These are phyloP conservation scores for Pichia eremophila DNA, from an alignment of 805 yeast species.

Conservation along the genomic window DNA sequence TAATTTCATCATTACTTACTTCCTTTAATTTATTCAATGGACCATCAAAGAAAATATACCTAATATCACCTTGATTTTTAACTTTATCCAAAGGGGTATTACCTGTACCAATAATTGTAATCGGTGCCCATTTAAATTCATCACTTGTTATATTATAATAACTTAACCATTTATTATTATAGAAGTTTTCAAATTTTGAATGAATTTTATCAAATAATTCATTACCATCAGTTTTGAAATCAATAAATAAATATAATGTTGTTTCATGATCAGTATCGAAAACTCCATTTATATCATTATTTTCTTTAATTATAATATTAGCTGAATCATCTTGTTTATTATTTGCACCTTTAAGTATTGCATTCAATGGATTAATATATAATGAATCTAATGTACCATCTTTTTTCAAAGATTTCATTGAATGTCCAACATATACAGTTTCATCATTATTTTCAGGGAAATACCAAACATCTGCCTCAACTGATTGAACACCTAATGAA, in stretches of 20 bases:
- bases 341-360: slow-evolving; percentile 42
- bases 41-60: slow-evolving; percentile 44
- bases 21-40: slow-evolving; percentile 28
- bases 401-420: slow-evolving; percentile 34
- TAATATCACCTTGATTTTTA: slow-evolving; percentile 10
- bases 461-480: slow-evolving; percentile 49
- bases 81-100: slow-evolving; percentile 41
- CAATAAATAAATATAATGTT: slow-evolving; percentile 56
- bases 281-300: slow-evolving; percentile 15
- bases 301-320: no score
- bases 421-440: slow-evolving; percentile 54
- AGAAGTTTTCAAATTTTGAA: slow-evolving; percentile 37
- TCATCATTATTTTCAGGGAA: slow-evolving; percentile 25
- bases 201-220: slow-evolving; percentile 39
- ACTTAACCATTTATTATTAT: slow-evolving; percentile 41
- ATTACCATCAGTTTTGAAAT: slow-evolving; percentile 50
- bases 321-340: slow-evolving; percentile 11
- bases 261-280: slow-evolving; percentile 35
- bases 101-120: slow-evolving; percentile 61
- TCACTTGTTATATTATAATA: slow-evolving; percentile 31
- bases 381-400: slow-evolving; percentile 37
- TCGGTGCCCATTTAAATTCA: slow-evolving; percentile 38
- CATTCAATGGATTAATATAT: slow-evolving; percentile 45
- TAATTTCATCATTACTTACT: slow-evolving; percentile 4
- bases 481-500: slow-evolving; percentile 36